Evolutionary conservation across 2,329 filamentous ascomycete genomes (phyloP).

Genomic region (Xylariomycetidae sp.): DNA sequence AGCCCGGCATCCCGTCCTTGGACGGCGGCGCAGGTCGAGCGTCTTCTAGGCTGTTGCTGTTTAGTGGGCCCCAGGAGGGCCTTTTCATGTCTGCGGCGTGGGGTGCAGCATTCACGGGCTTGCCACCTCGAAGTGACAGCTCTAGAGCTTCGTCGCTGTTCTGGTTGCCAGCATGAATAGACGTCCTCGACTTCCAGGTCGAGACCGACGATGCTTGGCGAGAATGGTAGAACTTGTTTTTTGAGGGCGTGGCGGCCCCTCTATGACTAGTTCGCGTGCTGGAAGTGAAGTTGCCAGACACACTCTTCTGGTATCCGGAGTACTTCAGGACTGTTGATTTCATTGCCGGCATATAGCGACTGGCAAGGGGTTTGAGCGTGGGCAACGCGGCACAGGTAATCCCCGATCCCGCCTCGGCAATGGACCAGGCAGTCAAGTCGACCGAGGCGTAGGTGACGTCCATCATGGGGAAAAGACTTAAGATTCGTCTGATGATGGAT

Average conservation of each 20-base stretch:
- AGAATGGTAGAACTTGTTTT: background rate
- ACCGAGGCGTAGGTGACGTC: slow-evolving; percentile 3
- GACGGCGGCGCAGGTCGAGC: background rate
- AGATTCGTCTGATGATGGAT: slow-evolving; percentile 3
- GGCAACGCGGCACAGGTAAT: slow-evolving; percentile 4
- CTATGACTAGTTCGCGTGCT: background rate
- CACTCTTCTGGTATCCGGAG: slow-evolving; percentile 1
- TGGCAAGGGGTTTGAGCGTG: slow-evolving; percentile 2
- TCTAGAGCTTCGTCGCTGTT: background rate
- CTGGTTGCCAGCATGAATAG: no score
- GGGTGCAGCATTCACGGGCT: background rate
- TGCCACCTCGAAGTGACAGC: background rate
- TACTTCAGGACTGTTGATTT: slow-evolving; percentile 2
- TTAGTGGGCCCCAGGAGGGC: background rate
- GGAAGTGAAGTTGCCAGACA: background rate
- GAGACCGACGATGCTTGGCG: no score
- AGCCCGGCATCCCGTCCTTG: no score
- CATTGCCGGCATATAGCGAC: slow-evolving; percentile 1
- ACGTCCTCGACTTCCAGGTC: no score
- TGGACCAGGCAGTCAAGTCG: slow-evolving; percentile 3
- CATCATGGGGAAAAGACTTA: slow-evolving; percentile 1
- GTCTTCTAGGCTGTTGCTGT: background rate
- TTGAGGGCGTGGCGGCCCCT: background rate
- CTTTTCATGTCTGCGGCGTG: no score
- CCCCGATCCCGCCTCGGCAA: slow-evolving; percentile 3